Evolutionary conservation across 352 stramenopile species (phyloP), one percentile per base, ranked within the genome.

Genomic region (Globisporangium lucens): DNA sequence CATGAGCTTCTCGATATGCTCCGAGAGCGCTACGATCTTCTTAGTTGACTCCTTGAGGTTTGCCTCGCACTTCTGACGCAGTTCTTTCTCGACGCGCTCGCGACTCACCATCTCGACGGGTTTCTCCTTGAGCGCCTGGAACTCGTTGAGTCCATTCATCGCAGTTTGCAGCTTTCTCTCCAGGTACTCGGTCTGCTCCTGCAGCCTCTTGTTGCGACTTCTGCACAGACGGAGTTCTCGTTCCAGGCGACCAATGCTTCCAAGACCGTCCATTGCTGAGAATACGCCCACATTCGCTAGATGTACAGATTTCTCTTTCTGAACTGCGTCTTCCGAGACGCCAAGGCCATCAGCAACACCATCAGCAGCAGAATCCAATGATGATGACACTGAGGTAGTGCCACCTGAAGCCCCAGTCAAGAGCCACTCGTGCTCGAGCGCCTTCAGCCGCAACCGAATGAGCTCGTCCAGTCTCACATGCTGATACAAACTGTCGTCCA

Each of bases 1-100:
- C 94, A 98, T 98, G 27, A 99, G 79, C 76, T 99, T 99, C 71
- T 98, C 95, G 27, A 98, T 97, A 70, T 99, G 96, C 65, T 98
- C 93, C 33, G 88, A 94, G n/a, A 98, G 74, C 56, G 84, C 91
- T 10, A 89, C 78, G 35, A 98, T 87, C 76, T 98, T 97, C 38
- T 97, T 89, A 5, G 80, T 82, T 3, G 84, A 69, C 36, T 91
- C 79, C 38, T 85, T 88, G 35, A 83, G 77, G 20, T 83, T 80
- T 33, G 66, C 53, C 29, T 97, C 83, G 22, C 80, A 76, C 68
- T 89, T 92, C 12, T 56, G 70, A 15, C 91, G 87, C 15, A 96
- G 66, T 56, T 97, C 93, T 61, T 97, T 97, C 72, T 97, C 90
- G 2, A 87, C 76, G 4, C 90, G 85, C 57, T 95, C 80, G 36